A percentile compares a stretch with the other conserved stretches of the same genome.
Evolutionary conservation across 768 basidiomycete species (phyloP).

Genomic region (Auricularia cornea): DNA sequence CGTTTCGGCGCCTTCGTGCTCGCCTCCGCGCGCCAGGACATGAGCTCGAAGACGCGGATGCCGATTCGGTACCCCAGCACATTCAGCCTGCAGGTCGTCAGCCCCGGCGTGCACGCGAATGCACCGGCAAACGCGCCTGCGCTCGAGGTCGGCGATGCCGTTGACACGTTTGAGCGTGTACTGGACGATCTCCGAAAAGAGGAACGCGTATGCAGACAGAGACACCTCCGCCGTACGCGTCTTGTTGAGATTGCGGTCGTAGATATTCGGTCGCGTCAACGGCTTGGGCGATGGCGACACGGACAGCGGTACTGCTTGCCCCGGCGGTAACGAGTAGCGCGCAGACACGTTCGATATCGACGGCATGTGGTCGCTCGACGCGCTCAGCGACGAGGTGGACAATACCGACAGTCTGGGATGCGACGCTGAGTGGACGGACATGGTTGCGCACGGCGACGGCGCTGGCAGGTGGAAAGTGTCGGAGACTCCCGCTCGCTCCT

Average conservation of each 20-base stretch:
- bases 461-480: background rate
- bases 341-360: background rate
- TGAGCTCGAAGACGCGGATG: slow-evolving; percentile 75
- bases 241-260: slow-evolving; percentile 86
- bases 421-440: slow-evolving; percentile 44
- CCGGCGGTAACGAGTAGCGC: slow-evolving; percentile 1
- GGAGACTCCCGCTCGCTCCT: background rate
- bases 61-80: slow-evolving; percentile 92
- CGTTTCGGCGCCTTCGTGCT: slow-evolving; percentile 85
- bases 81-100: slow-evolving; percentile 59
- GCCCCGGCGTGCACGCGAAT: too few relatives aligned
- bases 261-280: slow-evolving; percentile 61
- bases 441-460: slow-evolving; percentile 26
- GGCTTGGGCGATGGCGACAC: slow-evolving; percentile 7
- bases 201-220: slow-evolving; percentile 73
- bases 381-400: slow-evolving; percentile 43
- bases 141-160: slow-evolving; percentile 92
- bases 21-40: slow-evolving; percentile 71
- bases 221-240: slow-evolving; percentile 78
- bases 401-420: slow-evolving; percentile 62
- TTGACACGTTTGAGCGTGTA: slow-evolving; percentile 94
- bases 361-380: background rate
- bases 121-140: slow-evolving; percentile 43
- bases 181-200: slow-evolving; percentile 89
- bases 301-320: background rate